Conservation (phyloP, 305 asterid genomes). For the Rubia peregrina region DNA sequence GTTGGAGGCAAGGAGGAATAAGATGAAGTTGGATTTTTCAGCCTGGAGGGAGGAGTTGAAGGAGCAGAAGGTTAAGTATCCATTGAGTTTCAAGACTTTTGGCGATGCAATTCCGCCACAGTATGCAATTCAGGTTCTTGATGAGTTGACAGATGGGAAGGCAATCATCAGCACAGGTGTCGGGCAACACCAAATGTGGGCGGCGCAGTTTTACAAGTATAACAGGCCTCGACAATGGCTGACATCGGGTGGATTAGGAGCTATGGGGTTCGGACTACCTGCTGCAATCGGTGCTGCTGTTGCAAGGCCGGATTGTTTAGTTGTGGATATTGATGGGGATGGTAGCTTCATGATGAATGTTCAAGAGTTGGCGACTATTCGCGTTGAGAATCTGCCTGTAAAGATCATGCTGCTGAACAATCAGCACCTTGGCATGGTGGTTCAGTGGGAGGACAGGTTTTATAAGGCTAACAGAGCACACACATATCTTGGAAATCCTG, state of each 20-base stretch:
- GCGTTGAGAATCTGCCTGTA: conserved; percentile 48
- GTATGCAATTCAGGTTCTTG: conserved; percentile 48
- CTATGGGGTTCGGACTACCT: conserved; percentile 59
- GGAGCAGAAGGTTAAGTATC: conserved; percentile 38
- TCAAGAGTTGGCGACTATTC: conserved; percentile 48
- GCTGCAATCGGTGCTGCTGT: conserved; percentile 60
- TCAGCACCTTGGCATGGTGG: conserved; percentile 61
- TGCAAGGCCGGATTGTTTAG: conserved; percentile 48
- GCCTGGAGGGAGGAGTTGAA: conserved; percentile 47
- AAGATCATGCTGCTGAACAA: conserved; percentile 53
- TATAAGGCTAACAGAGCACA: conserved; percentile 52
- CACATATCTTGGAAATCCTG: conserved; percentile 46
- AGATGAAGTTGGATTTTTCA: conserved; percentile 31
- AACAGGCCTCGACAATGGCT: conserved; percentile 51
- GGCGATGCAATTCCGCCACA: conserved; percentile 62
- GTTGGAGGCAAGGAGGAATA: conserved; percentile 25
- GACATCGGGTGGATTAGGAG: conserved; percentile 55
- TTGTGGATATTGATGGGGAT: conserved; percentile 62
- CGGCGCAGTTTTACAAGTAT: conserved; percentile 57
- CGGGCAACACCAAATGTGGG: conserved; percentile 70
- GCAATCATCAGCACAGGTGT: conserved; percentile 60
- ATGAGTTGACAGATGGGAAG: conserved; percentile 49
- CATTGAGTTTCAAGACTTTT: conserved; percentile 46
- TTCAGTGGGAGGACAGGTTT: conserved; percentile 59
- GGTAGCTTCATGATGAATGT: conserved; percentile 67